phyloP scores from a whole-genome alignment of 306 rosid genomes.

The Lathyrus tuberosus region DNA sequence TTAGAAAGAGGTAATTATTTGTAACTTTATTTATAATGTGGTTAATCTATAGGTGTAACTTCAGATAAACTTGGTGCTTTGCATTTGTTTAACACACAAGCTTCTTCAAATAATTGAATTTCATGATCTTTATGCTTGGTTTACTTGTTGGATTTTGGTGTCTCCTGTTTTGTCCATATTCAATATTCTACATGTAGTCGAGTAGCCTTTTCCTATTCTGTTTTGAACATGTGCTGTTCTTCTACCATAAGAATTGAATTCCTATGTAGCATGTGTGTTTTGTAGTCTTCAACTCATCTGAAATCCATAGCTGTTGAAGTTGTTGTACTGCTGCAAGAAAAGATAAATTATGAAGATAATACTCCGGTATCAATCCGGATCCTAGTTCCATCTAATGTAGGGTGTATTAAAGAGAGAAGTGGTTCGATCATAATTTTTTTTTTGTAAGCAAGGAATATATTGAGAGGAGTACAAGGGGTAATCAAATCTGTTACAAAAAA shows the following conservation, averaged over 20 bases:
- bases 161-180: not conserved
- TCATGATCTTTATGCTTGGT: conserved; percentile 19
- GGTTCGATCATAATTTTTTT: conserved; percentile 95
- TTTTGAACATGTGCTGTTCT: conserved; percentile 24
- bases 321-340: conserved; percentile 88
- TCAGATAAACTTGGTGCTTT: conserved; percentile 2
- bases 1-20: conserved; percentile 6
- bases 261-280: conserved; percentile 20
- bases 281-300: conserved; percentile 76
- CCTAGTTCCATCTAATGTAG: conserved; percentile 91
- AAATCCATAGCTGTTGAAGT: conserved; percentile 96
- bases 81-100: not conserved
- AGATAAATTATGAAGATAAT: conserved; percentile 94
- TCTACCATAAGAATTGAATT: conserved; percentile 34
- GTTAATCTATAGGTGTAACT: not conserved
- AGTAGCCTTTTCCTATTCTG: conserved; percentile 14
- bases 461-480: too few relatives aligned
- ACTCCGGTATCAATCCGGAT: conserved; percentile 64
- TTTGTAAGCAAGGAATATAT: too few relatives aligned
- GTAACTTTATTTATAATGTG: conserved; percentile 11
- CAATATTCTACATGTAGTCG: conserved; percentile 18
- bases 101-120: conserved; percentile 28
- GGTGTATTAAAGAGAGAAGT: conserved; percentile 92
- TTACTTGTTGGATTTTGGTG: conserved; percentile 32
- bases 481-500: conserved; percentile 94